Base-by-base conservation (phyloP, 2,329 filamentous ascomycete species). In the Sordariomycetes sp. region DNA sequence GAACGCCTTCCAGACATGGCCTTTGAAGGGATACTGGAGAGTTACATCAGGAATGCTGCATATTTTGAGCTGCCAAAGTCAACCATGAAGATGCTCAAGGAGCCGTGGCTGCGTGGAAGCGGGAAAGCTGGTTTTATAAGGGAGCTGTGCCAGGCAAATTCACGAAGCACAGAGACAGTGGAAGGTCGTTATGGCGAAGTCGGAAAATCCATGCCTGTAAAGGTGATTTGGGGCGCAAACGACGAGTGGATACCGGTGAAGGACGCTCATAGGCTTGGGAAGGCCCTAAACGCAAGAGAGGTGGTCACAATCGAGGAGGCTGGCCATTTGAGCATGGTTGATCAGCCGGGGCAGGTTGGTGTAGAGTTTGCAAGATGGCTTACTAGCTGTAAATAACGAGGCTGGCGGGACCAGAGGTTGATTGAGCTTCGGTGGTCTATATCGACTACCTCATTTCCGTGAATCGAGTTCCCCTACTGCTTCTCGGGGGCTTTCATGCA, bases 271-370 rank as follows among this genome's bases (percentile, higher is more conserved):
- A 41, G 41, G 19, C 33, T 50, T 17, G 42, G 46, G 3, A 39
- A 47, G 29, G 36, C 63, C 15, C 44, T 54, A 4, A 48, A 48
- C 21, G 45, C 51, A 3, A 44, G 44, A n/a, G 52, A 57, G 14
- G 45, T 57, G 23, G 50, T 59, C 3, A 32, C 59, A 43, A 51
- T 51, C 20, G 42, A 44, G 18, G 41, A 46, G 11, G 64, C 63
- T 8, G 64, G 63, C 0, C 64, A 68, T 51, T 32, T 68, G 6
- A 43, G 62, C 2, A 63, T 64, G 58, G 49, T 58, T 41, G 64
- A 68, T 40, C 61, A 66, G 35, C 48, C 44, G 9, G 57, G 46
- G 6, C 53, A 47, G 32, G 41, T 68, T 10, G 59, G 53, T 2
- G 45, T 57, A 23, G 62, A 67, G 42, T 12, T 62, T 3, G 49